These are phyloP conservation scores for Olyra latifolia DNA, from an alignment of 176 grass and related monocot species.

Conservation along the genomic window DNA sequence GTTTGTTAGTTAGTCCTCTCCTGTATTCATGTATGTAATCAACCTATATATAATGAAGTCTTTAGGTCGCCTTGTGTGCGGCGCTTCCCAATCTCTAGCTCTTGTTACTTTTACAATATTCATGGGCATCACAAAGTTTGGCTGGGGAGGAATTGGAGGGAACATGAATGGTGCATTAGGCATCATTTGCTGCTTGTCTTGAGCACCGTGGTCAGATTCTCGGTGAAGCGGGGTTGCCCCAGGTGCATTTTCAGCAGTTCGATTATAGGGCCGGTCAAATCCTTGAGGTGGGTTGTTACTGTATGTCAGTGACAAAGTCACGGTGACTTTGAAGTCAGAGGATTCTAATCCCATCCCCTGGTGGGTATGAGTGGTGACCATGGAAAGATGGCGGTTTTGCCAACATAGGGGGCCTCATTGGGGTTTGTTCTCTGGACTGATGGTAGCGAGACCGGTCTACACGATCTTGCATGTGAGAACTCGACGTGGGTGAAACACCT, in stretches of 20 bases:
- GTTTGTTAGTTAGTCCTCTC: no score
- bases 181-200: slow-evolving; percentile 57
- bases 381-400: slow-evolving; percentile 56
- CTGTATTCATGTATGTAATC: no score
- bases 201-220: slow-evolving; percentile 58
- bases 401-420: slow-evolving; percentile 41
- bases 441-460: slow-evolving; percentile 59
- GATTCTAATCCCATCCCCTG: no score
- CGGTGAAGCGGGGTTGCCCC: slow-evolving; percentile 39
- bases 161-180: slow-evolving; percentile 61
- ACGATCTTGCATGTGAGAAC: slow-evolving; percentile 60
- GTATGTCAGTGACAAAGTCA: no score
- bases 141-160: slow-evolving; percentile 61
- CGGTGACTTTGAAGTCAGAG: no score
- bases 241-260: slow-evolving; percentile 38
- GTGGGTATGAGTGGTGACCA: slow-evolving; percentile 43
- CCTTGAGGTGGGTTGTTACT: slow-evolving; percentile 63
- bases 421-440: slow-evolving; percentile 64
- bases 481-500: slow-evolving; percentile 63
- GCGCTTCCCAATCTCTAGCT: no score
- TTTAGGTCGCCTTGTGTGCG: no score
- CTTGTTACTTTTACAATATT: no score
- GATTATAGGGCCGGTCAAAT: slow-evolving; percentile 46
- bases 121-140: slow-evolving; percentile 74
- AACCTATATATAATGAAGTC: no score